phyloP scores from a whole-genome alignment of 208 protist species.

The Acanthamoeba sp. region DNA sequence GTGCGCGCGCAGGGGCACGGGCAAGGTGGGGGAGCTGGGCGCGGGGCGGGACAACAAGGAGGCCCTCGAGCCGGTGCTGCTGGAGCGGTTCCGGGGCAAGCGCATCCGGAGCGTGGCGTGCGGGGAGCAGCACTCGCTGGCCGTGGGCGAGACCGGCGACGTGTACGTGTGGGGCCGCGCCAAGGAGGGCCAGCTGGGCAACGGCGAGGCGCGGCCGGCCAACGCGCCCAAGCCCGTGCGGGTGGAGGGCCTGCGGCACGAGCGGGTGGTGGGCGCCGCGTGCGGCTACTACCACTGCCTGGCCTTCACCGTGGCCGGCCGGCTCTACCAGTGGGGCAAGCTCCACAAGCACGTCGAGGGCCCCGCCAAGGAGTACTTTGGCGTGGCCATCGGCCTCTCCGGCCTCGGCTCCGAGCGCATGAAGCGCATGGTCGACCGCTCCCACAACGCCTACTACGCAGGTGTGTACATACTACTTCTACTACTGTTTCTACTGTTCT shows the following conservation, averaged over 20 bases:
- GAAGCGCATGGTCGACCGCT: constrained; percentile 66
- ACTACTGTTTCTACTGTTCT: neutral
- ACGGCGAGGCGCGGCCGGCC: neutral
- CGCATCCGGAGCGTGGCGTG: constrained; percentile 35
- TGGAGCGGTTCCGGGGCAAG: constrained; percentile 56
- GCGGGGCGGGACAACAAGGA: constrained; percentile 10
- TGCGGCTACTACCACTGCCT: constrained; percentile 71
- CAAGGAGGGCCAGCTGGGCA: constrained; percentile 60
- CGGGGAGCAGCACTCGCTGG: constrained; percentile 61
- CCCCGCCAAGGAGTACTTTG: constrained; percentile 55
- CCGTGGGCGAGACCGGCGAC: constrained; percentile 53
- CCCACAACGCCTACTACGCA: constrained; percentile 51
- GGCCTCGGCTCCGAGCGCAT: constrained; percentile 32
- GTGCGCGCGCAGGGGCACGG: neutral
- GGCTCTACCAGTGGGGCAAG: constrained; percentile 71
- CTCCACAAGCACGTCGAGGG: constrained; percentile 57
- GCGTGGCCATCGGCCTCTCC: constrained; percentile 70
- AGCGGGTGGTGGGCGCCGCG: neutral
- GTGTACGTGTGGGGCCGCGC: constrained; percentile 66
- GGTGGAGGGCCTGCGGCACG: constrained; percentile 27
- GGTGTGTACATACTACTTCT: neutral
- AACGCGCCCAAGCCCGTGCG: constrained; percentile 7
- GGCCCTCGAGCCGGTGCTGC: constrained; percentile 50
- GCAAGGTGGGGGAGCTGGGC: constrained; percentile 47
- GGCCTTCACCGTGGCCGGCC: neutral